Evolutionary conservation across 2,329 filamentous ascomycete species (phyloP).

Genomic region (Didymella exigua): DNA sequence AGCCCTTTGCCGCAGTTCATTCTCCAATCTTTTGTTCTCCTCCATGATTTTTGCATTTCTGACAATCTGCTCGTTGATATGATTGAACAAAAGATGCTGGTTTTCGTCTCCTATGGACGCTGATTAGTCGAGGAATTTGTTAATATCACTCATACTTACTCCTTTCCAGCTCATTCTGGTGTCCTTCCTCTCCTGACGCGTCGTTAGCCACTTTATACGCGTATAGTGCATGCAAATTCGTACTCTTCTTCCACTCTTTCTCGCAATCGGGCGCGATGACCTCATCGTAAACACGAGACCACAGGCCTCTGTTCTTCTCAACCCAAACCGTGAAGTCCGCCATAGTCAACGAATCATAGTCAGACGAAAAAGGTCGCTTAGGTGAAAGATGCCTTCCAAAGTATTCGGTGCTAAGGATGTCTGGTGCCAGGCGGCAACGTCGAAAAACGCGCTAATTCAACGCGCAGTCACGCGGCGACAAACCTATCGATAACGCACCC

Average conservation of each 20-base stretch:
- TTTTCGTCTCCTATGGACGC: slow-evolving; percentile 38
- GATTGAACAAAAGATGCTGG: slow-evolving; percentile 31
- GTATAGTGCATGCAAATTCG: background rate
- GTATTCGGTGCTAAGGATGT: slow-evolving; percentile 9
- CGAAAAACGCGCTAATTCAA: slow-evolving; percentile 19
- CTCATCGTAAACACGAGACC: slow-evolving; percentile 43
- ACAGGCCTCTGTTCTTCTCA: slow-evolving; percentile 36
- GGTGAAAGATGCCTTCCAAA: background rate
- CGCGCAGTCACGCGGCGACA: slow-evolving; percentile 33
- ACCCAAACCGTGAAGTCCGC: slow-evolving; percentile 36
- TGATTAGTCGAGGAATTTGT: background rate
- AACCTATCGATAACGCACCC: slow-evolving; percentile 26
- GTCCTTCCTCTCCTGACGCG: slow-evolving; percentile 32
- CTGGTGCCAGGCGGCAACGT: slow-evolving; percentile 18
- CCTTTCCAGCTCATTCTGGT: slow-evolving; percentile 32
- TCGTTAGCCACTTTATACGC: background rate
- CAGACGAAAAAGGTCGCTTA: background rate
- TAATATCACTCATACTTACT: slow-evolving; percentile 25
- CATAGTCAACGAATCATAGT: slow-evolving; percentile 27
- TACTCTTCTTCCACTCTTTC: slow-evolving; percentile 44
- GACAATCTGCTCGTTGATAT: slow-evolving; percentile 34
- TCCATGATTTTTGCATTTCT: slow-evolving; percentile 33
- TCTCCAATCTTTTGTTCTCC: slow-evolving; percentile 33
- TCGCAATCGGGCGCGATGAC: slow-evolving; percentile 41
- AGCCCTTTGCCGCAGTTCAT: slow-evolving; percentile 19